Evolutionary conservation across 2,329 filamentous ascomycete species (phyloP), one percentile per base, ranked within the genome.

Genomic region (Arachnomyces sp.): DNA sequence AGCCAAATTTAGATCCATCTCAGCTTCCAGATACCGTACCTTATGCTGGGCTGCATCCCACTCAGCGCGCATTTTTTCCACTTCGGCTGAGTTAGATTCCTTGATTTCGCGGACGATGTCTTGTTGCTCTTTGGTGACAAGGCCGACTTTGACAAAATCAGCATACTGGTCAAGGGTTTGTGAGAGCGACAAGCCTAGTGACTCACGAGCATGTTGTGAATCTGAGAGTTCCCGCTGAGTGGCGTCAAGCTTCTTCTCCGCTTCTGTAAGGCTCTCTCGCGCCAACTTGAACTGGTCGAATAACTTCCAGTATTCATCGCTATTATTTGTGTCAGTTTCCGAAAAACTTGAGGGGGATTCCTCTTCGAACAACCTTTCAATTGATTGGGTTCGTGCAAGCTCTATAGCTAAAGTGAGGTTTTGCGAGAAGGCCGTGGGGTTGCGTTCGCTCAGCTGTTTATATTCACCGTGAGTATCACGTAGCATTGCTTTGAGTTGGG

Each of bases 231-330:
- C 53, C 40, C 55, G 59, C 39, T 62, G 59, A 29, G 54, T 53
- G 21, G 47, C 52, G 38, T 65, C 59, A 13, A 65, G 45, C 8
- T 52, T 51, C 33, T 60, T 57, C 42, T 67, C 62, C 14, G 57
- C 49, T 31, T 64, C 62, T 14, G 61, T 59, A 40, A 66, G 56
- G 42, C 60, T 65, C 39, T 57, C 55, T 16, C 62, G 57, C 25
- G 57, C 44, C 4, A 50, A 48, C 3, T 61, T 57, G 41, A 62
- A 66, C 33, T 60, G 59, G 11, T 65, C 60, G 42, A 63, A 65
- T 34, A 67, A 34, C 44, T 63, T 65, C 57, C 60, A 63, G 41
- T 64, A 63, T 18, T 63, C 59, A 33, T 64, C 61, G 42, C 61
- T 63, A 34, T 7, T 38, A 7, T 32, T 7, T 34, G 16, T 14